Percentiles rank a stretch among this genome's conserved stretches.
Conservation (phyloP, 805 yeast genomes). For the Lipomyces sp. region DNA sequence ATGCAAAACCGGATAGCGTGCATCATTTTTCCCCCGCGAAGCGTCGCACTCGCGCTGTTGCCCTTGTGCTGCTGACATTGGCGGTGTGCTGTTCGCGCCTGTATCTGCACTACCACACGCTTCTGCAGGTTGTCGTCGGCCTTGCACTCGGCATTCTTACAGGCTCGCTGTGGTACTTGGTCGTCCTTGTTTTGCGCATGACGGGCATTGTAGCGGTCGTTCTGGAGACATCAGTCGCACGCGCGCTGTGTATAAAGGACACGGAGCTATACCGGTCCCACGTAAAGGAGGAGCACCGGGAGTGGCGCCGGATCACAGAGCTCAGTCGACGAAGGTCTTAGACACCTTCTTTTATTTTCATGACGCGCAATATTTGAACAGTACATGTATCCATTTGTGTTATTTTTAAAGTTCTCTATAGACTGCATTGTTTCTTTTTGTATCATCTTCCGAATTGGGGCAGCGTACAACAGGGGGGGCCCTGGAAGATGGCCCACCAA, state of each 20-base stretch:
- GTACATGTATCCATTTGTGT: too few species aligned
- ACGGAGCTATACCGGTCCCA: slow-evolving; percentile 30
- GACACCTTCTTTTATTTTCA: too few species aligned
- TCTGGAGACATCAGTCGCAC: slow-evolving; percentile 54
- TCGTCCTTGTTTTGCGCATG: slow-evolving; percentile 56
- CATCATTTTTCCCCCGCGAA: slow-evolving; percentile 34
- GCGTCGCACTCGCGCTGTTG: slow-evolving; percentile 30
- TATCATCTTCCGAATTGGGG: too few species aligned
- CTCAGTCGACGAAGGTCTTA: too few species aligned
- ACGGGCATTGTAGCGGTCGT: slow-evolving; percentile 66
- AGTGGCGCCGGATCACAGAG: not conserved
- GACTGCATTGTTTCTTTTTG: too few species aligned
- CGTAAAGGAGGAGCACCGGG: slow-evolving; percentile 18
- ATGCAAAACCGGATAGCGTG: slow-evolving; percentile 25
- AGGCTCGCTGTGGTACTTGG: slow-evolving; percentile 57
- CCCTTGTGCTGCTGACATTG: slow-evolving; percentile 33
- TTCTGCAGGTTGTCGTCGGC: slow-evolving; percentile 73
- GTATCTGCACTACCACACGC: slow-evolving; percentile 72
- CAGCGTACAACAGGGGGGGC: too few species aligned
- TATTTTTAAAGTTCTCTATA: too few species aligned
- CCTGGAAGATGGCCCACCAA: too few species aligned
- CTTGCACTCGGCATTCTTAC: slow-evolving; percentile 55
- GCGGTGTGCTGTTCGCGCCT: slow-evolving; percentile 43
- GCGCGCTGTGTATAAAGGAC: slow-evolving; percentile 41
- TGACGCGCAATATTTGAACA: too few species aligned